Conservation (phyloP, 2,329 filamentous ascomycete species). For the Talaromyces atroroseus region DNA sequence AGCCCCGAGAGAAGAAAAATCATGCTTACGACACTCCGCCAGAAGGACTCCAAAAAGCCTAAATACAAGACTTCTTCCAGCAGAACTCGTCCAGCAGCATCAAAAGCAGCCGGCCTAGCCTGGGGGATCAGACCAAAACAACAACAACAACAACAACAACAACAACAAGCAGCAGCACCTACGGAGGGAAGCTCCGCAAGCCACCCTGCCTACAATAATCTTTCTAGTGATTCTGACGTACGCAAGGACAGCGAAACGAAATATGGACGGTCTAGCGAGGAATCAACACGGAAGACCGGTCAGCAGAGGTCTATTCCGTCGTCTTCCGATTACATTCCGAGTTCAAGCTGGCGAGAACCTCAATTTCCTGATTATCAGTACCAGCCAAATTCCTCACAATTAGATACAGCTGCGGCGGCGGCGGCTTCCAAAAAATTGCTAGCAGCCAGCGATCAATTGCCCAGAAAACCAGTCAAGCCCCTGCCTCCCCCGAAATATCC, state of each 20-base stretch:
- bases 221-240: slow-evolving; percentile 22
- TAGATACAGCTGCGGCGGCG: slow-evolving; percentile 14
- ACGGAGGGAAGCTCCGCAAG: slow-evolving; percentile 5
- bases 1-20: slow-evolving; percentile 57
- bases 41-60: slow-evolving; percentile 42
- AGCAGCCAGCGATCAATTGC: neutral
- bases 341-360: slow-evolving; percentile 16
- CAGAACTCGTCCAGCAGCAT: slow-evolving; percentile 50
- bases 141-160: no score
- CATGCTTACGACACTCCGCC: slow-evolving; percentile 53
- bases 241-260: slow-evolving; percentile 14
- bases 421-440: slow-evolving; percentile 1
- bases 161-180: slow-evolving; percentile 18
- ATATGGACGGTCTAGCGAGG: slow-evolving; percentile 1
- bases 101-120: slow-evolving; percentile 59
- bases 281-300: slow-evolving; percentile 6
- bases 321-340: slow-evolving; percentile 17
- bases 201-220: slow-evolving; percentile 20
- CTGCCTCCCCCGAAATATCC: slow-evolving; percentile 26
- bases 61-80: slow-evolving; percentile 41
- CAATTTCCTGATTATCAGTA: slow-evolving; percentile 8
- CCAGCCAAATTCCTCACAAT: neutral
- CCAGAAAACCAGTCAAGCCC: slow-evolving; percentile 24
- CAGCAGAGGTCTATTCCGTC: neutral
- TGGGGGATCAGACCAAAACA: slow-evolving; percentile 39